Evolutionary conservation across 2,329 filamentous ascomycete genomes (phyloP), one percentile per base, ranked within the genome.

Genomic region (Claviceps monticola): DNA sequence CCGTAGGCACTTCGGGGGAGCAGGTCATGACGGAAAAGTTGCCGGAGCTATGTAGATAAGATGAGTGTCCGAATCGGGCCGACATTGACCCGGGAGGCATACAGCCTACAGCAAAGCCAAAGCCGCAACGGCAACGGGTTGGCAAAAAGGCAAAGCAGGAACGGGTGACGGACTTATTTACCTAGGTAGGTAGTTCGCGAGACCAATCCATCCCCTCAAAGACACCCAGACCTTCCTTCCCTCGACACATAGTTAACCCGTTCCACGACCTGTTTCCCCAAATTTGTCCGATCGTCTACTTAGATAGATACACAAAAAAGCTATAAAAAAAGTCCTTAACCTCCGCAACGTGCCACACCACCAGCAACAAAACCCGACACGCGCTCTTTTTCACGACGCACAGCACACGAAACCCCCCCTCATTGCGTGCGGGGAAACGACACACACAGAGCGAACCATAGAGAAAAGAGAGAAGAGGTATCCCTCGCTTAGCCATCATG

Each of bases 401-500:
- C 41, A 21, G 19, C 42, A 17, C n/a, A 44, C 5, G 23, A 16
- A 44, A 23, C 9, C 13, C 8, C 19, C 42, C 5, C 7, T 23
- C 11, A 23, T 44, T 21, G 19, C 11, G 42, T 44, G 4, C 5
- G 42, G 9, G 17, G 41, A 5, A 21, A 3, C 19, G 21, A 23
- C 29, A 23, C 11, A 21, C 4, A 16, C 21, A 6, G 19, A 44
- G 23, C 19, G 23, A 23, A 26, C 9, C 29, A 34, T 34, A 34
- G 2, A 5, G 42, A 44, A 3, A 19, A 9, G 42, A 26, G 5
- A 26, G 8, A 23, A 5, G 21, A 2, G 23, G 42, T 34, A 1
- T 1, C 9, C 29, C 29, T 34, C 8, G 2, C 19, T 11, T 26
- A 46, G 17, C 29, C 3, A 47, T 34, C 60, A 71, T 69, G 66